Conservation (phyloP, 1,139 yeast species). For the Yamadazyma aaseri region DNA sequence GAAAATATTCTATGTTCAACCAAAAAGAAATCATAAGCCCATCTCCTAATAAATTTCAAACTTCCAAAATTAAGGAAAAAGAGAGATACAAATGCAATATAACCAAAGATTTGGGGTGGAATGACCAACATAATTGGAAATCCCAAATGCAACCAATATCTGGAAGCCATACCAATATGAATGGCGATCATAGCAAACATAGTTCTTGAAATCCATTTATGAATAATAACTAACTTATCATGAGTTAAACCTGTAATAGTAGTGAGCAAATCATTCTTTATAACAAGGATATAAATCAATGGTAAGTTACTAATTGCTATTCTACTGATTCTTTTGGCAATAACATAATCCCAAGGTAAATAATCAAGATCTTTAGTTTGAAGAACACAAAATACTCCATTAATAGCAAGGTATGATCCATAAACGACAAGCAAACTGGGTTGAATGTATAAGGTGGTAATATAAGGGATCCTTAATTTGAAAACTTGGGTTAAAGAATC, state of each 20-base stretch:
- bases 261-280: conserved; percentile 41
- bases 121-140: conserved; percentile 41
- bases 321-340: conserved; percentile 45
- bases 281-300: conserved; percentile 31
- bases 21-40: conserved; percentile 45
- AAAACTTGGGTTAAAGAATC: conserved; percentile 28
- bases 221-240: conserved; percentile 39
- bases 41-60: conserved; percentile 34
- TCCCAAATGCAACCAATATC: conserved; percentile 42
- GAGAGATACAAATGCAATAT: conserved; percentile 43
- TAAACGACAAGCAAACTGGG: conserved; percentile 39
- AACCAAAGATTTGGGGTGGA: conserved; percentile 53
- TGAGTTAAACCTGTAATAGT: conserved; percentile 42
- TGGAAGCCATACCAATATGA: conserved; percentile 32
- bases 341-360: conserved; percentile 35
- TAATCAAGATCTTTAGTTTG: conserved; percentile 41
- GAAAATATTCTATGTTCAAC: conserved; percentile 43
- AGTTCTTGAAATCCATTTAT: conserved; percentile 45
- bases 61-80: conserved; percentile 38
- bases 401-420: conserved; percentile 27
- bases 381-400: conserved; percentile 24
- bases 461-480: conserved; percentile 20
- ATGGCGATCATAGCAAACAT: conserved; percentile 38
- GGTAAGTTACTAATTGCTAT: conserved; percentile 46
- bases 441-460: conserved; percentile 28